Percentiles rank a stretch among this genome's conserved stretches.
Evolutionary conservation across 1,284 basidiomycete species (phyloP).

Genomic region (Apiotrichum laibachii): DNA sequence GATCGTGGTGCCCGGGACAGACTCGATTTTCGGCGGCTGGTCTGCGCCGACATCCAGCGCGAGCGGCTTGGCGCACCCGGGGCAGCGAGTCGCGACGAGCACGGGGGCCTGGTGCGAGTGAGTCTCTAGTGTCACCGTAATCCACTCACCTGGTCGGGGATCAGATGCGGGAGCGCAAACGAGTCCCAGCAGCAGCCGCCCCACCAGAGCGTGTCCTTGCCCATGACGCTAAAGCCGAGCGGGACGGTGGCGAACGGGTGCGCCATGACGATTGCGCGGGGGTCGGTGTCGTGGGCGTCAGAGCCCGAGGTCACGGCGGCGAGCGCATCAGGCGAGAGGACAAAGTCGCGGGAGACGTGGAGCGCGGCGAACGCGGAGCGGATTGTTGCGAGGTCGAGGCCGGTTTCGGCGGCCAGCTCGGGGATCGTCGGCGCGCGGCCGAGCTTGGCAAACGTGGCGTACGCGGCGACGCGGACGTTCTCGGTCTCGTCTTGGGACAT

Average conservation of each 20-base stretch:
- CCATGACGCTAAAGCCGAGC: conserved; percentile 16
- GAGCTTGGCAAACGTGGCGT: background rate
- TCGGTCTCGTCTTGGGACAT: background rate
- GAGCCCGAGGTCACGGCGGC: background rate
- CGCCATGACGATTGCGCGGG: conserved; percentile 6
- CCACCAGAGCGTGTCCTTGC: background rate
- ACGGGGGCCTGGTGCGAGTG: too few species aligned
- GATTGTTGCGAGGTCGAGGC: background rate
- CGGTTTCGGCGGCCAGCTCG: background rate
- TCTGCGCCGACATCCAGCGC: conserved; percentile 1
- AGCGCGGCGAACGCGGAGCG: background rate
- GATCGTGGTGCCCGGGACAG: background rate
- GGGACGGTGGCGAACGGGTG: conserved; percentile 12
- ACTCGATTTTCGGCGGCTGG: background rate
- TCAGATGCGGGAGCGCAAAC: conserved; percentile 5
- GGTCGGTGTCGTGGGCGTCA: background rate
- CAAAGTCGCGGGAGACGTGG: conserved; percentile 5
- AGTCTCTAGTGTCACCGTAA: too few species aligned
- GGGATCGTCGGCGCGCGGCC: conserved; percentile 6
- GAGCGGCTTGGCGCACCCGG: conserved; percentile 1
- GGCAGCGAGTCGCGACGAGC: conserved; percentile 11
- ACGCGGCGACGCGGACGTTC: conserved; percentile 8
- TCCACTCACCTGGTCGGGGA: too few species aligned
- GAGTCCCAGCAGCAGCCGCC: conserved; percentile 12
- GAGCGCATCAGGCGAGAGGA: background rate